Evolutionary conservation across 805 yeast species (phyloP).

Genomic region (Yarrowia osloensis): DNA sequence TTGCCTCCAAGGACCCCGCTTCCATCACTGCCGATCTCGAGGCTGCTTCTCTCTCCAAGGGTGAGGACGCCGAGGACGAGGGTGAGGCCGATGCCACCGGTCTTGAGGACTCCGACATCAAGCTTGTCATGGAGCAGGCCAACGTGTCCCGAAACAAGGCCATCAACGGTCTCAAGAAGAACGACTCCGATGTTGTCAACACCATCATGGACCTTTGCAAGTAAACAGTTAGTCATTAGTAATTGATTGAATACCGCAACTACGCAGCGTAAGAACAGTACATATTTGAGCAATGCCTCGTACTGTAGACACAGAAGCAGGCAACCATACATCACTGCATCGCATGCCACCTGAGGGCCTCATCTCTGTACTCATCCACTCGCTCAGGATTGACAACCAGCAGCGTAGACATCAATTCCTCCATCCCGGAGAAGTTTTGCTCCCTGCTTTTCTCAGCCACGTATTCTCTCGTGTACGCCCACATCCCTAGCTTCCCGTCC

Average conservation of each 20-base stretch:
- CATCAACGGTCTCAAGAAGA: conserved; percentile 81
- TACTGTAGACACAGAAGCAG: no score
- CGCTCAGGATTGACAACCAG: no score
- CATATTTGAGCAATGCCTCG: no score
- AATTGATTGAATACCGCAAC: neutral
- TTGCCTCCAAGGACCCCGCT: conserved; percentile 43
- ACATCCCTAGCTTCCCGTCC: neutral
- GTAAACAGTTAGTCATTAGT: conserved; percentile 34
- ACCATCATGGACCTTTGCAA: conserved; percentile 71
- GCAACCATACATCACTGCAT: no score
- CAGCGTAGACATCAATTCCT: neutral
- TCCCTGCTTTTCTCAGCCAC: neutral
- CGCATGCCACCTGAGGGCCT: no score
- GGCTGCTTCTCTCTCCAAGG: conserved; percentile 46
- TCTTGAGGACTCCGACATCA: conserved; percentile 76
- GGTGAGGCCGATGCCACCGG: conserved; percentile 85
- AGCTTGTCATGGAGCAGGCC: conserved; percentile 88
- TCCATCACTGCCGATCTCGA: conserved; percentile 38
- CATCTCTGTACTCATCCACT: no score
- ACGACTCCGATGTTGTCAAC: conserved; percentile 92
- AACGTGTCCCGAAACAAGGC: conserved; percentile 88
- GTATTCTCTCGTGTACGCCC: neutral
- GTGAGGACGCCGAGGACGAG: conserved; percentile 61
- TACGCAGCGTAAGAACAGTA: no score
- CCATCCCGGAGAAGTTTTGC: neutral